Base-by-base conservation (phyloP, 1,139 yeast genomes). In the Debaryomyces sp. region DNA sequence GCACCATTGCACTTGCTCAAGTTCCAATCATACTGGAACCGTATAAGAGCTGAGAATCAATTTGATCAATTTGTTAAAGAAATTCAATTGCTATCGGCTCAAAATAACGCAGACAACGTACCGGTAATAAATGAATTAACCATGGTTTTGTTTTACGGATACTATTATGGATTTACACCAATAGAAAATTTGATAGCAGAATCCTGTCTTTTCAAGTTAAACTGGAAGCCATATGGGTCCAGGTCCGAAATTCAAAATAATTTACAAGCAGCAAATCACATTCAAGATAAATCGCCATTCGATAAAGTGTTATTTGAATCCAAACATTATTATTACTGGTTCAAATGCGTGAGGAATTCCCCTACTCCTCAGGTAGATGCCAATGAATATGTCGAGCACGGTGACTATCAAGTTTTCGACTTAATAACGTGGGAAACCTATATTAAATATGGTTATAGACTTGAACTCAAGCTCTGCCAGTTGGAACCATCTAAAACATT, bases 61-160 rank as follows among this genome's bases (percentile, higher is more conserved):
- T 75, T 71, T 56, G 75, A 65, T 47, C 67, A 62, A 45, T 67
- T 73, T 51, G 62, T 64, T 4, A 54, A 57, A 5, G 77, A 74
- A 41, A 68, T 72, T 40, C 63, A 65, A 44, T 45, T 58, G 4
- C 58, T 70, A 27, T 58, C 59, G 24, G 48, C 50, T n/a, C 65
- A 61, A 48, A 56, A 59, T 44, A 59, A 53, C 55, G 48, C 70
- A 45, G 69, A 64, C 13, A 33, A 49, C 30, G 37, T 50, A 27
- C 53, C 57, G 2, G 49, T 64, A 34, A 61, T 69, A 40, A 68
- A 71, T 41, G 76, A 75, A 56, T 57, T 75, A 49, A 71, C 75
- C 13, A 71, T 77, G 48, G 81, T 81, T 3, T 67, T 84, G 44
- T 84, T 84, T 56, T 84, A 75, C 61, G 88, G 86, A 3, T 81